phyloP scores from a whole-genome alignment of 768 basidiomycete genomes.

The Mycena belliarum region DNA sequence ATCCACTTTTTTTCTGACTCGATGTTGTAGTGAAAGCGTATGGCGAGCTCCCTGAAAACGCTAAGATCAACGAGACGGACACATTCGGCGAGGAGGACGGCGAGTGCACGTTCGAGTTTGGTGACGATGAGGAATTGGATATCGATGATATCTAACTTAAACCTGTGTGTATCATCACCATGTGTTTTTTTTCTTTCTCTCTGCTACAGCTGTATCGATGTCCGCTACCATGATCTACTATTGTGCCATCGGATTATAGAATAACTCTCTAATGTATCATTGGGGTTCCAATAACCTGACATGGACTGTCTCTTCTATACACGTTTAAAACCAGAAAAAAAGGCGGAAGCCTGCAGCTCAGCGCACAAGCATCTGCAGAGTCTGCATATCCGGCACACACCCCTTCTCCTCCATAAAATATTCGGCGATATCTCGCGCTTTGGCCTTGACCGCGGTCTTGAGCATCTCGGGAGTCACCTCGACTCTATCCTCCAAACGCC shows the following conservation, averaged over 20 bases:
- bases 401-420: slow-evolving; percentile 73
- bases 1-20: neutral
- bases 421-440: slow-evolving; percentile 69
- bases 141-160: slow-evolving; percentile 87
- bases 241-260: slow-evolving; percentile 23
- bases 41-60: slow-evolving; percentile 94
- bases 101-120: slow-evolving; percentile 89
- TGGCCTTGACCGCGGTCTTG: slow-evolving; percentile 59
- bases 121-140: slow-evolving; percentile 85
- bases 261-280: slow-evolving; percentile 13
- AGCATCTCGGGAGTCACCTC: slow-evolving; percentile 58
- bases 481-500: slow-evolving; percentile 62
- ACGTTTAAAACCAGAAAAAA: too few species aligned
- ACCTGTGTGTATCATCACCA: neutral
- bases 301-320: too few species aligned
- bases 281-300: too few species aligned
- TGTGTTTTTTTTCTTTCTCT: slow-evolving; percentile 4
- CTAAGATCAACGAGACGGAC: slow-evolving; percentile 97
- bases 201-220: slow-evolving; percentile 24
- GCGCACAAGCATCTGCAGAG: slow-evolving; percentile 43
- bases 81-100: slow-evolving; percentile 89
- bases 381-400: slow-evolving; percentile 72
- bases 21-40: slow-evolving; percentile 81
- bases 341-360: slow-evolving; percentile 18
- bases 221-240: slow-evolving; percentile 22